A percentile compares a stretch with the other conserved stretches of the same genome.
These are phyloP conservation scores for Lepidopterella palustris DNA, from an alignment of 495 filamentous ascomycete genomes.

Conservation along the genomic window DNA sequence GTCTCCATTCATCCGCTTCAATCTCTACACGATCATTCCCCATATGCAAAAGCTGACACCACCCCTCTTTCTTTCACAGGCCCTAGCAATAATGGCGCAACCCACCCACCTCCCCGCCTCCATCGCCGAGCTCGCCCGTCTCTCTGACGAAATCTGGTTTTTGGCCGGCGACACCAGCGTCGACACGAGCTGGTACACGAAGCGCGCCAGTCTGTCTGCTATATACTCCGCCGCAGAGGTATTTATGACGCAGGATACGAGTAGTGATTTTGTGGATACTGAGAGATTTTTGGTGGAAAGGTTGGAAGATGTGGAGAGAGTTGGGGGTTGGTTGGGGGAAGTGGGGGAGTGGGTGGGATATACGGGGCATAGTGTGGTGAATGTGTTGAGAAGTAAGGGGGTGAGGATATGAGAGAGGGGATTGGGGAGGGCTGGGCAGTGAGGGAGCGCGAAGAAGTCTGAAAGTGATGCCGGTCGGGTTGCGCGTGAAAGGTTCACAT, in stretches of 20 bases:
- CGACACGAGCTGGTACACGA: constrained; percentile 86
- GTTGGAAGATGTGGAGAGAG: constrained; percentile 57
- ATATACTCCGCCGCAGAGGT: constrained; percentile 78
- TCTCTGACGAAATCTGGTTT: constrained; percentile 82
- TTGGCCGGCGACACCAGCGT: constrained; percentile 76
- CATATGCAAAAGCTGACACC: background rate
- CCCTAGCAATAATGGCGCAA: constrained; percentile 81
- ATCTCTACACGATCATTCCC: background rate
- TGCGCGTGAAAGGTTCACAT: no score
- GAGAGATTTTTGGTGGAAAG: constrained; percentile 71
- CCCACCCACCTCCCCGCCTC: constrained; percentile 69
- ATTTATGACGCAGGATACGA: constrained; percentile 84
- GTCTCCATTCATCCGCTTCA: background rate
- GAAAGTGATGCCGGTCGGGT: no score
- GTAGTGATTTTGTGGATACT: constrained; percentile 61
- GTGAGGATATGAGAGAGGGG: constrained; percentile 31
- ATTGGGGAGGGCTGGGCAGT: background rate
- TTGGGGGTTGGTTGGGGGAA: constrained; percentile 54
- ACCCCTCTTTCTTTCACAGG: constrained; percentile 43
- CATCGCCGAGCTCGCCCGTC: constrained; percentile 66
- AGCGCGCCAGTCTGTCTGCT: constrained; percentile 65
- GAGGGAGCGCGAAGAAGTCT: background rate
- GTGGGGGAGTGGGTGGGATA: constrained; percentile 72
- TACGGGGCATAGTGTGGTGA: constrained; percentile 52
- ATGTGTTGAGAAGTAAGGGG: constrained; percentile 39